phyloP scores from a whole-genome alignment of 1,284 basidiomycete species.

The Ceratobasidium theobromae region DNA sequence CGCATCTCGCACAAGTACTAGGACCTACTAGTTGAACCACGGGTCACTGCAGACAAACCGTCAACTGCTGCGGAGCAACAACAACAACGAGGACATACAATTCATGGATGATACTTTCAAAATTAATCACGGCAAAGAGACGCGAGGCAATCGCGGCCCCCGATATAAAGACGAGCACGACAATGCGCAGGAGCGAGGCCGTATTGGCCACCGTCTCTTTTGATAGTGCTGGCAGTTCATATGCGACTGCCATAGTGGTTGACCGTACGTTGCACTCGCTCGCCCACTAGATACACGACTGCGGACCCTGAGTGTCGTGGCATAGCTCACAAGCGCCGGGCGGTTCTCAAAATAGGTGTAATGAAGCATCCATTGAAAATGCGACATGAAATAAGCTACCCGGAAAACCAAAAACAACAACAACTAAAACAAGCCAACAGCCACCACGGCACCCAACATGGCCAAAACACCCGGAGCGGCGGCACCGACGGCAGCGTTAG shows the following conservation, averaged over 20 bases:
- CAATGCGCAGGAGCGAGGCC: conserved; percentile 79
- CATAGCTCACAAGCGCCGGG: conserved; percentile 7
- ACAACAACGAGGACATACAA: conserved; percentile 63
- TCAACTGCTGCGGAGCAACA: conserved; percentile 22
- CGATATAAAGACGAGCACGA: conserved; percentile 85
- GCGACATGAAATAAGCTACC: neutral
- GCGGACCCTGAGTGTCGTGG: conserved; percentile 32
- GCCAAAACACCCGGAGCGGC: conserved; percentile 24
- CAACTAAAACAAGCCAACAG: conserved; percentile 22
- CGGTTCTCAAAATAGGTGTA: neutral
- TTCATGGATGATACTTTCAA: conserved; percentile 99
- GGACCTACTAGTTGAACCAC: conserved; percentile 93
- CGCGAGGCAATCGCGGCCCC: conserved; percentile 93
- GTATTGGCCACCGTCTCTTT: conserved; percentile 63
- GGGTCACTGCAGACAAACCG: conserved; percentile 68
- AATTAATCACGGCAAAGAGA: conserved; percentile 96
- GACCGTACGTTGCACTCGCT: neutral
- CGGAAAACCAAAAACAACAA: neutral
- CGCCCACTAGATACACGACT: conserved; percentile 17
- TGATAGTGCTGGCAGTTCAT: conserved; percentile 29
- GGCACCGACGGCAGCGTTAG: conserved; percentile 4
- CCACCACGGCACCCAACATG: conserved; percentile 27
- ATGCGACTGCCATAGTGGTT: conserved; percentile 31
- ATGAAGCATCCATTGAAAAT: conserved; percentile 4
- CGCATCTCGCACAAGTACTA: conserved; percentile 19